Evolutionary conservation across 169 alveolate species (phyloP), one percentile per base, ranked within the genome.

Genomic region (Ichthyophthirius multifiliis): DNA sequence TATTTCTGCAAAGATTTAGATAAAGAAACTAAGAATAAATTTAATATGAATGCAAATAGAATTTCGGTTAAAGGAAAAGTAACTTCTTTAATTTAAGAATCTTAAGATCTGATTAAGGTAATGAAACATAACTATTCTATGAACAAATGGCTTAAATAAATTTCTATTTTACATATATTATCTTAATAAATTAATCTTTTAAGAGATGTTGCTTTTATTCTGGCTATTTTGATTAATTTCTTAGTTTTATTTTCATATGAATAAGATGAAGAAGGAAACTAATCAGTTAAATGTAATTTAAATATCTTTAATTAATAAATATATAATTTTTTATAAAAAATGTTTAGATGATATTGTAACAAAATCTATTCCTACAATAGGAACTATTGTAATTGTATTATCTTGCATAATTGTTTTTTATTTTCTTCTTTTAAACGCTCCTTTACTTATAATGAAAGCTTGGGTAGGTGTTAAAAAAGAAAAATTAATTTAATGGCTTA

Each of bases 1-100:
- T 90, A 90, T 18, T 88, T 83, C 77, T 88, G 90, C 55, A 83
- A 83, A 13, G 71, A 85, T 32, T 75, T 88, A 55, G 86, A 88
- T 64, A 88, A 88, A 39, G 71, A 46, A 3, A 76, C 76, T 16
- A 76, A 76, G 30, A 76, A 62, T 10, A 16, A 47, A 47, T 76
- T 76, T 37, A 62, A 76, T 62, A 47, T 43, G 41, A 64, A 48
- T 3, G 83, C 76, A 0, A 76, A 55, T 6, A 76, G 83, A 55
- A 76, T 76, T 10, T 76, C 83, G 0, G 75, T 62, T 5, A 76
- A 62, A 63, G 83, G n/a, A n/a, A n/a, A 76, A 63, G 83, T 76
- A 9, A 76, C 83, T 10, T 76, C 76, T 5, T 39, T 76, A 20
- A 20, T 39, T 31, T 2, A 32, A 23, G 64, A 55, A 37, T 76